phyloP scores from a whole-genome alignment of 805 yeast species.

The Barnettozyma pratensis region DNA sequence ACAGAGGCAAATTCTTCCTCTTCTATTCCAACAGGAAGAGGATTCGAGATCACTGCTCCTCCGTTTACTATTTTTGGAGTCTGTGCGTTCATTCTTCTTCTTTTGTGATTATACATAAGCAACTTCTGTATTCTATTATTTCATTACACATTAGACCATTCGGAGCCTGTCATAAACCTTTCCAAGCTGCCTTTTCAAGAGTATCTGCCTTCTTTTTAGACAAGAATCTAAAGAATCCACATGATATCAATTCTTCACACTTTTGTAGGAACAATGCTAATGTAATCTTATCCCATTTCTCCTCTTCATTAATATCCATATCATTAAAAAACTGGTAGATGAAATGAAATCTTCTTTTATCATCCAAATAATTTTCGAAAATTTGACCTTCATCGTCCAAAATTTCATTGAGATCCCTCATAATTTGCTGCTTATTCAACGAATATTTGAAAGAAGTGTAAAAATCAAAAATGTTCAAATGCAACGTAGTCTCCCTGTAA shows the following conservation, averaged over 20 bases:
- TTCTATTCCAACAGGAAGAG: background rate
- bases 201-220: conserved; percentile 53
- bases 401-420: conserved; percentile 21
- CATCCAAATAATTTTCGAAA: conserved; percentile 18
- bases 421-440: conserved; percentile 29
- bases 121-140: too few relatives aligned
- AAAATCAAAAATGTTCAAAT: conserved; percentile 63
- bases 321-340: conserved; percentile 26
- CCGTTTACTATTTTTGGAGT: background rate
- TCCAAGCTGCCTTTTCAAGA: conserved; percentile 70
- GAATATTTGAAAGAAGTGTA: conserved; percentile 55
- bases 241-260: conserved; percentile 59
- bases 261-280: conserved; percentile 74
- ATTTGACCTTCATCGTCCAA: conserved; percentile 15
- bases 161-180: conserved; percentile 37
- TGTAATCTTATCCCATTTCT: conserved; percentile 56
- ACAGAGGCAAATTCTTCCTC: background rate
- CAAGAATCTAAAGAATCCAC: conserved; percentile 58
- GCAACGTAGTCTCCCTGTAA: conserved; percentile 73
- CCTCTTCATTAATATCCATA: conserved; percentile 26
- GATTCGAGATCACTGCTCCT: background rate
- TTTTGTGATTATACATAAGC: too few relatives aligned
- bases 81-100: background rate
- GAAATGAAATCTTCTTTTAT: conserved; percentile 24
- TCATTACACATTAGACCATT: too few relatives aligned